phyloP scores from a whole-genome alignment of 495 filamentous ascomycete genomes.

The Neurospora sp. region DNA sequence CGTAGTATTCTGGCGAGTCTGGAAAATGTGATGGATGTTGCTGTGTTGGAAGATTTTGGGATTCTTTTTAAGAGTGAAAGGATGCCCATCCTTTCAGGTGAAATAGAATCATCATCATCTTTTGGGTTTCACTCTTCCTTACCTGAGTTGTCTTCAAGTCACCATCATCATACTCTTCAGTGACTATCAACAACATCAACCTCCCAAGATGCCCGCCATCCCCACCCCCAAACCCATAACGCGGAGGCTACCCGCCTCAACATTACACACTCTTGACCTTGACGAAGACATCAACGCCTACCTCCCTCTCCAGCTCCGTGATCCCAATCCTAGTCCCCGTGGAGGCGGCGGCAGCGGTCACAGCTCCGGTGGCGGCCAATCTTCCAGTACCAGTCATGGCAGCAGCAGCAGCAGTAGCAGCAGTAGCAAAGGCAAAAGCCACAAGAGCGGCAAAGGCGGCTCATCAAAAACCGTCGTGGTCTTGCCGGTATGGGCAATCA shows the following conservation, averaged over 20 bases:
- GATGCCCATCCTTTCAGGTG: neutral
- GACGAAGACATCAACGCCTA: neutral
- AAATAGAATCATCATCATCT: neutral
- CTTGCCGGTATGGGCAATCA: slow-evolving; percentile 5
- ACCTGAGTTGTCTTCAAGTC: neutral
- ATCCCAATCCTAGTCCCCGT: neutral
- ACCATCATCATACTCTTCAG: neutral
- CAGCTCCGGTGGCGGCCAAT: neutral
- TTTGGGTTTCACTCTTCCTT: neutral
- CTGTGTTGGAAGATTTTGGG: neutral
- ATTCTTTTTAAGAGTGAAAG: neutral
- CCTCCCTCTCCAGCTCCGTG: neutral
- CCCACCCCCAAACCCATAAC: neutral
- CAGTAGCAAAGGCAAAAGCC: neutral
- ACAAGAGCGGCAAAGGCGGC: neutral
- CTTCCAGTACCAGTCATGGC: neutral
- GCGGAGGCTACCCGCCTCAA: neutral
- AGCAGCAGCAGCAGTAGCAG: neutral
- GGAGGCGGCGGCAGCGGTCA: neutral
- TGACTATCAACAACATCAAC: neutral
- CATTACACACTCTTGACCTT: neutral
- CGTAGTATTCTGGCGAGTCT: neutral
- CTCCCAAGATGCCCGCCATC: neutral
- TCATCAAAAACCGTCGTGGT: neutral
- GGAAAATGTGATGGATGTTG: neutral